phyloP scores from a whole-genome alignment of 441 rosid genomes.

The Bruguiera hainesii region DNA sequence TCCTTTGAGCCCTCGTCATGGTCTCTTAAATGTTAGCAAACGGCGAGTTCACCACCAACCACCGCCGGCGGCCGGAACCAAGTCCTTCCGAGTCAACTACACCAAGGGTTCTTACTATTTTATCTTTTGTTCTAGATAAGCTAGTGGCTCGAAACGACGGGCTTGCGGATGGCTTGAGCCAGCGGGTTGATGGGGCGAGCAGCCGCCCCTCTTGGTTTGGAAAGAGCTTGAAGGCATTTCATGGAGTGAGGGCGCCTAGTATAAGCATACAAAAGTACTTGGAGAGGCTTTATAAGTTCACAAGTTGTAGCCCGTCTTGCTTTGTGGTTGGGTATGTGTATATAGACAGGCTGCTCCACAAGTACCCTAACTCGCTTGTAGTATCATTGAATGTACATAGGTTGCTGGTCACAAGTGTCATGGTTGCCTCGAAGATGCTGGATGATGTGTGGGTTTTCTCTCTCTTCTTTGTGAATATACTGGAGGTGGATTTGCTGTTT shows the following conservation, averaged over 20 bases:
- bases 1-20: slow-evolving; percentile 9
- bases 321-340: slow-evolving; percentile 81
- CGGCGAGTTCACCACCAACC: slow-evolving; percentile 22
- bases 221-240: slow-evolving; percentile 61
- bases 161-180: slow-evolving; percentile 38
- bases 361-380: slow-evolving; percentile 66
- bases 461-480: neutral
- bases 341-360: slow-evolving; percentile 68
- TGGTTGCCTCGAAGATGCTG: slow-evolving; percentile 82
- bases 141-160: slow-evolving; percentile 64
- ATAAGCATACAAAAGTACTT: slow-evolving; percentile 75
- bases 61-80: slow-evolving; percentile 27
- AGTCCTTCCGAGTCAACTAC: slow-evolving; percentile 32
- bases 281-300: slow-evolving; percentile 82
- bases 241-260: slow-evolving; percentile 65
- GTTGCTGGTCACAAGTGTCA: slow-evolving; percentile 69
- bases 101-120: slow-evolving; percentile 68
- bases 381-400: slow-evolving; percentile 74
- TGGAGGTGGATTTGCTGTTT: neutral
- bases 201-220: slow-evolving; percentile 25
- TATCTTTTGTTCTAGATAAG: slow-evolving; percentile 57
- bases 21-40: slow-evolving; percentile 37
- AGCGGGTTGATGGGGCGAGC: slow-evolving; percentile 12
- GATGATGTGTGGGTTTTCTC: slow-evolving; percentile 68
- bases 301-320: slow-evolving; percentile 81